Conservation (phyloP, 2,329 filamentous ascomycete species). For the Sporothrix inflata region DNA sequence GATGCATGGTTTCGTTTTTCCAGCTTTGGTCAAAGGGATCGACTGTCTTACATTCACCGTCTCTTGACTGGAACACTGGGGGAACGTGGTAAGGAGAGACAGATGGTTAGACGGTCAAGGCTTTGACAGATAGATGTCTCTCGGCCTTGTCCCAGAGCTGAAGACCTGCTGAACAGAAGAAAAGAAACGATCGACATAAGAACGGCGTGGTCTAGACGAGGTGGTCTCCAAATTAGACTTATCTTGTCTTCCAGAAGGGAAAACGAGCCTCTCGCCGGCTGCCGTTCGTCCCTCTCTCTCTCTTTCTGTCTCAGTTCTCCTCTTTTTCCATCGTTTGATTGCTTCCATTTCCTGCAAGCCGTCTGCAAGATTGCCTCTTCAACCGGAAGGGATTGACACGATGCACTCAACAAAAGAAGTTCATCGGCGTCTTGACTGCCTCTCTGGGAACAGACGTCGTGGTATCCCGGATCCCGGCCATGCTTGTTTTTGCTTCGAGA, state of each 20-base stretch:
- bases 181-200: neutral
- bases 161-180: neutral
- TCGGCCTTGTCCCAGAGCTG: neutral
- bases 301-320: too few species aligned
- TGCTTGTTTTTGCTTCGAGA: conserved; percentile 7
- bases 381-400: neutral
- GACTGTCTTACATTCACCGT: conserved; percentile 19
- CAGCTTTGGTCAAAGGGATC: neutral
- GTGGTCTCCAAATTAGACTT: neutral
- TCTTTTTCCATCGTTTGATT: too few species aligned
- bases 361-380: conserved; percentile 11
- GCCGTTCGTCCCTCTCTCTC: too few species aligned
- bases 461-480: neutral
- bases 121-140: conserved; percentile 12
- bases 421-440: neutral
- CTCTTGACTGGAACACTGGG: neutral
- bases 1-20: neutral
- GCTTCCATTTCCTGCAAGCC: too few species aligned
- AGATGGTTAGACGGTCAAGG: neutral
- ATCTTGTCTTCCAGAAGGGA: neutral
- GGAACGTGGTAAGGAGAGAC: neutral
- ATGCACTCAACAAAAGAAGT: neutral
- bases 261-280: too few species aligned
- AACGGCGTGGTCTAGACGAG: neutral
- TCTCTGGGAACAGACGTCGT: neutral